These are phyloP conservation scores for Globisporangium nodosum DNA, from an alignment of 352 stramenopile genomes.

Conservation along the genomic window DNA sequence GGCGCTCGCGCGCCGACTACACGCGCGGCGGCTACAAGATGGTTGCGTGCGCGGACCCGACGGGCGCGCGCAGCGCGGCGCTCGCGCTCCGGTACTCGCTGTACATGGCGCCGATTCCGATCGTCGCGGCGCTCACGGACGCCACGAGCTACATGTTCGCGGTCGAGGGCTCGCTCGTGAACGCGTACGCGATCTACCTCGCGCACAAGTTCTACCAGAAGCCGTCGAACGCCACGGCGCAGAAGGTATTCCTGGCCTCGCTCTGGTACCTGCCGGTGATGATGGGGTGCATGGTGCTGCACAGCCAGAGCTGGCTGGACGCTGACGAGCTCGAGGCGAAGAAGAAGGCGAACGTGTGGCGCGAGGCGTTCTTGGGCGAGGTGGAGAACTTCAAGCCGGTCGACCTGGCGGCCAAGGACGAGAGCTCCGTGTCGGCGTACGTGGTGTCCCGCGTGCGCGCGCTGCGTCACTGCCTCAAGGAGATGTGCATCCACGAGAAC, in stretches of 20 bases:
- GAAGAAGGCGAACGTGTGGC: conserved; percentile 48
- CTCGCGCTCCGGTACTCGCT: conserved; percentile 94
- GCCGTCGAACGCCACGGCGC: conserved; percentile 91
- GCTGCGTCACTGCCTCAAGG: conserved; percentile 62
- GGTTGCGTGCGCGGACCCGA: conserved; percentile 92
- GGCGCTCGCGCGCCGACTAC: conserved; percentile 94
- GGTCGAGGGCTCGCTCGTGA: conserved; percentile 94
- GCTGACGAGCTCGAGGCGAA: conserved; percentile 63
- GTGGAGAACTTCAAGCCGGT: conserved; percentile 56
- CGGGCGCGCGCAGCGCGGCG: conserved; percentile 86
- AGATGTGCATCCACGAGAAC: conserved; percentile 81
- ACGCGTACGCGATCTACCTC: conserved; percentile 94
- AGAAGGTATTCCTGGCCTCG: conserved; percentile 96
- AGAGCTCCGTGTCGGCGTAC: conserved; percentile 55
- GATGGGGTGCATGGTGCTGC: conserved; percentile 96
- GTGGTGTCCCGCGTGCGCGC: conserved; percentile 59
- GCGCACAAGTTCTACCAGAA: conserved; percentile 95
- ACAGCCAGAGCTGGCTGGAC: conserved; percentile 90
- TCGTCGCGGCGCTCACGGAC: conserved; percentile 88
- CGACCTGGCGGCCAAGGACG: conserved; percentile 27
- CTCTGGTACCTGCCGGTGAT: conserved; percentile 98
- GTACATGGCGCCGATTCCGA: conserved; percentile 93
- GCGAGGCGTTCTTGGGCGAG: conserved; percentile 69
- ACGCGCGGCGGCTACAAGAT: conserved; percentile 92
- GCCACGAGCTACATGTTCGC: conserved; percentile 99